Base-by-base conservation (phyloP, 768 basidiomycete genomes). In the Hericium erinaceus region DNA sequence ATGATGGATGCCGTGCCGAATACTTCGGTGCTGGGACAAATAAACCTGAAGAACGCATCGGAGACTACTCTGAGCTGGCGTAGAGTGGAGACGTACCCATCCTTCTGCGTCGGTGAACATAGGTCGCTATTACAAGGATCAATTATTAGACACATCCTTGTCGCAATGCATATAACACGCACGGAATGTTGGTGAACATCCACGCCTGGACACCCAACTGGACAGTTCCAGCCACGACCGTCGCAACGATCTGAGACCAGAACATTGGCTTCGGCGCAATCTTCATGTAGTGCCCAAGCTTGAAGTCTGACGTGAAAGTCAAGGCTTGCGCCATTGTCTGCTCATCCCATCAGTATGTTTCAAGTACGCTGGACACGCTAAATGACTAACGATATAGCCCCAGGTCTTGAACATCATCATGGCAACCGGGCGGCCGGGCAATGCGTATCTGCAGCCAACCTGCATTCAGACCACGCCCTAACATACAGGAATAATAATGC, bases 351-450 rank as follows among this genome's bases (percentile, higher is more conserved):
- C 37, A 26, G 5, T 22, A 12, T n/a, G 39, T 18, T 37, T n/a
- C 7, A 8, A 77, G 76, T 76, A 81, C 72, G 89, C 85, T 8
- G 80, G 76, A 2, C 83, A 90, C 39, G 72, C 72, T 80, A 50
- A 80, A 82, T 58, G 85, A 83, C 63, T 87, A 87, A 40, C 88
- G 60, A 85, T 84, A 64, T 87, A 89, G 37, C 89, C 87, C 77
- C 77, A 89, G 0, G 85, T 87, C 80, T 89, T 90, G 78, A 90
- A 89, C 75, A 91, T 74, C 89, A 91, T 89, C 78, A 83, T 87
- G 0, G 89, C 88, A 56, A 90, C 66, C 4, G 89, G 87, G 16
- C 80, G 79, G 1, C 89, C 90, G n/a, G 89, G 90, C 46, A 89
- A 76, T 85, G 76, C 76, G 87, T 0, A 86, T 85, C 79, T 87